These are phyloP conservation scores for Crucihimalaya himalaica DNA, from an alignment of 345 rosid genomes.

Conservation along the genomic window DNA sequence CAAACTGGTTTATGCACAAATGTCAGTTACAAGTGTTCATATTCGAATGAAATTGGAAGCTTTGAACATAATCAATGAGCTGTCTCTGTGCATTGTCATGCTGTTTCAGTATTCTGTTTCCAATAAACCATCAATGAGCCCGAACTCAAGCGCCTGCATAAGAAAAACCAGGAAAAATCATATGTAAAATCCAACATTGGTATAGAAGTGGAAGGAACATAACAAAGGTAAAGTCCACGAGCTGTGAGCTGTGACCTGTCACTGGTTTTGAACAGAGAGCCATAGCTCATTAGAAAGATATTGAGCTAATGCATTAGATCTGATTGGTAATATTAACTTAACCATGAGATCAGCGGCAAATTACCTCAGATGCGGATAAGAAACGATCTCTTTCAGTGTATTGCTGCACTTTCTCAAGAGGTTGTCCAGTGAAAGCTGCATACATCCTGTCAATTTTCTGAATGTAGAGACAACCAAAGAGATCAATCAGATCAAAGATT, in stretches of 20 bases:
- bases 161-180: not conserved
- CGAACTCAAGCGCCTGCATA: conserved; percentile 84
- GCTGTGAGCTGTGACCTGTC: not conserved
- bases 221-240: not conserved
- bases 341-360: not conserved
- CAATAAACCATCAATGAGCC: conserved; percentile 74
- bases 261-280: not conserved
- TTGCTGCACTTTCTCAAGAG: conserved; percentile 79
- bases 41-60: conserved; percentile 26
- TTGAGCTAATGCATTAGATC: not conserved
- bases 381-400: conserved; percentile 86
- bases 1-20: conserved; percentile 33
- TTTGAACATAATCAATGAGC: conserved; percentile 20
- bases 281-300: not conserved
- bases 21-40: conserved; percentile 18
- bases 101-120: conserved; percentile 70
- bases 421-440: conserved; percentile 82
- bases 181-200: not conserved
- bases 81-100: not conserved
- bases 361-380: conserved; percentile 85
- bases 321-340: not conserved
- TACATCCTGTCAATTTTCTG: conserved; percentile 95
- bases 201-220: not conserved
- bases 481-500: not conserved
- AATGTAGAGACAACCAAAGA: conserved; percentile 26